Conservation (phyloP, 2,329 filamentous ascomycete genomes). For the Herpotrichia juniperi region DNA sequence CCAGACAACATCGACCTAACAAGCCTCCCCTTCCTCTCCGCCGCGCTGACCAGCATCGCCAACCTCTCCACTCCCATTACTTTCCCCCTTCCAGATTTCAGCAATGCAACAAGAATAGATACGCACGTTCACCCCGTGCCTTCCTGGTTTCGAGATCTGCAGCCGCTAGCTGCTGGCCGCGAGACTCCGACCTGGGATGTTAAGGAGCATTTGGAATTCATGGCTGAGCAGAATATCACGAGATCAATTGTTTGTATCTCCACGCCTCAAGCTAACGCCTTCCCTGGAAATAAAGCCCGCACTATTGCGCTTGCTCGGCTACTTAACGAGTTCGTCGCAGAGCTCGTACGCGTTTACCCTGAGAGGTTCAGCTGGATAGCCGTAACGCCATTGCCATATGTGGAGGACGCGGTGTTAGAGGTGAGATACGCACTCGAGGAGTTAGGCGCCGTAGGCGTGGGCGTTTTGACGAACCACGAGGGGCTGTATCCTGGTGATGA, state of each 20-base stretch:
- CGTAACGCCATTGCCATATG: slow-evolving; percentile 37
- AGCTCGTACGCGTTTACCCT: slow-evolving; percentile 30
- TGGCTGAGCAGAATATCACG: slow-evolving; percentile 32
- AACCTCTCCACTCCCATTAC: slow-evolving; percentile 18
- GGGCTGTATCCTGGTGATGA: slow-evolving; percentile 39
- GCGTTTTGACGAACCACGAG: slow-evolving; percentile 42
- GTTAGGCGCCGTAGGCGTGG: slow-evolving; percentile 37
- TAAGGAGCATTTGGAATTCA: slow-evolving; percentile 38
- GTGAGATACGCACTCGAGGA: slow-evolving; percentile 34
- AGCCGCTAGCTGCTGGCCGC: slow-evolving; percentile 40
- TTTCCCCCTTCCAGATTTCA: slow-evolving; percentile 14
- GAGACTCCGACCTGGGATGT: slow-evolving; percentile 40
- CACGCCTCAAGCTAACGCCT: slow-evolving; percentile 45
- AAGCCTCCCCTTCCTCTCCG: slow-evolving; percentile 33
- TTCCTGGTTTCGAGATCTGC: slow-evolving; percentile 39
- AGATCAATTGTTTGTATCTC: slow-evolving; percentile 39
- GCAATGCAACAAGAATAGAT: slow-evolving; percentile 35
- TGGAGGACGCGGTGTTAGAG: slow-evolving; percentile 35
- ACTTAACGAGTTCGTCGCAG: slow-evolving; percentile 40
- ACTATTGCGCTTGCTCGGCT: slow-evolving; percentile 41
- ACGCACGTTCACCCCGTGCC: slow-evolving; percentile 46
- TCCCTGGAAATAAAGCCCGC: slow-evolving; percentile 26
- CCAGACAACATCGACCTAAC: slow-evolving; percentile 34
- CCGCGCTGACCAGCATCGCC: slow-evolving; percentile 36
- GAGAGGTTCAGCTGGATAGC: slow-evolving; percentile 36